These are phyloP conservation scores for Takakia lepidozioides DNA, from an alignment of 225 moss, liverwort and hornwort genomes.

Conservation along the genomic window DNA sequence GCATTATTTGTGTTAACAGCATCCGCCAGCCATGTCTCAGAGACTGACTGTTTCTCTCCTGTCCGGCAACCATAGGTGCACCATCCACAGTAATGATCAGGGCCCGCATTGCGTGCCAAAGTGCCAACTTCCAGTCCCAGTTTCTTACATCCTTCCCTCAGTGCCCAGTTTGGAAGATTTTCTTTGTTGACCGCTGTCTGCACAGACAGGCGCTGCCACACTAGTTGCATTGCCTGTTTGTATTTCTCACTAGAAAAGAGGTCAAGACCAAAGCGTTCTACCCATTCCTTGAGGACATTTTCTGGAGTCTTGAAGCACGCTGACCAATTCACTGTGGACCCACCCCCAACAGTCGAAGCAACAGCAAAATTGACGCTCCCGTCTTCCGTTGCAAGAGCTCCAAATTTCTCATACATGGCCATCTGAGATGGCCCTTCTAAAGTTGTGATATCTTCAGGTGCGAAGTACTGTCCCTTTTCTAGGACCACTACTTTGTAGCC, in stretches of 20 bases:
- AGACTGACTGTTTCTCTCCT: slow-evolving; percentile 64
- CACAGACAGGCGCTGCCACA: slow-evolving; percentile 54
- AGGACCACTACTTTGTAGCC: slow-evolving; percentile 67
- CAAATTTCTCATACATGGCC: slow-evolving; percentile 44
- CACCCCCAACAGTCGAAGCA: slow-evolving; percentile 64
- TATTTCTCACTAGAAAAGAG: slow-evolving; percentile 41
- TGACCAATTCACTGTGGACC: slow-evolving; percentile 71
- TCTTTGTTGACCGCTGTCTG: slow-evolving; percentile 30
- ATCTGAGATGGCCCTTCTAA: slow-evolving; percentile 42
- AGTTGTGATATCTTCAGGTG: slow-evolving; percentile 50
- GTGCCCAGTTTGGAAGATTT: slow-evolving; percentile 51
- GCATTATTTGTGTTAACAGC: slow-evolving; percentile 49
- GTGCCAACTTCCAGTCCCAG: slow-evolving; percentile 32
- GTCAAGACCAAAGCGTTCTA: slow-evolving; percentile 28
- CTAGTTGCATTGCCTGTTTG: slow-evolving; percentile 53
- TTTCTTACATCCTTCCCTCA: slow-evolving; percentile 48
- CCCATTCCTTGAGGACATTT: slow-evolving; percentile 71
- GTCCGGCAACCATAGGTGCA: slow-evolving; percentile 64
- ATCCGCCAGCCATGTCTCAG: slow-evolving; percentile 84
- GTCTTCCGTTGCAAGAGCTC: slow-evolving; percentile 40
- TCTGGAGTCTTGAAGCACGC: slow-evolving; percentile 67
- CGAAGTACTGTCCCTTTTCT: slow-evolving; percentile 73
- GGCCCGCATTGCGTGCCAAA: slow-evolving; percentile 35
- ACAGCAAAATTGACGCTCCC: slow-evolving; percentile 43
- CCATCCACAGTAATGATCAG: slow-evolving; percentile 78